A percentile compares a stretch with the other conserved stretches of the same genome.
Evolutionary conservation across 2,329 filamentous ascomycete genomes (phyloP).

Genomic region (Botrytis sinoallii): DNA sequence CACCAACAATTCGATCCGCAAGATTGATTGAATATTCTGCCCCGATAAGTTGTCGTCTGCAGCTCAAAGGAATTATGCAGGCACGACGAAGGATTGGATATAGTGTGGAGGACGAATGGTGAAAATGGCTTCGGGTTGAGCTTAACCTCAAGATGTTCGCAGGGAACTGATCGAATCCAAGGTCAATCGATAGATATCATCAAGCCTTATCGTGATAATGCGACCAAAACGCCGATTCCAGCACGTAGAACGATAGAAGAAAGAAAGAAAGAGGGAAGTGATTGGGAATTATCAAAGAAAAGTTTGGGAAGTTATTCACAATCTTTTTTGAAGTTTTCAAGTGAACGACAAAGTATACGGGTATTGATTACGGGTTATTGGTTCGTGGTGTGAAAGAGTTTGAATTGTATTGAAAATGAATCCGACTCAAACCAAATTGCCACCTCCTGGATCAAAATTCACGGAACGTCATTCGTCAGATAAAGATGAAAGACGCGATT

Average conservation of each 20-base stretch:
- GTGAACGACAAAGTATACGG: background rate
- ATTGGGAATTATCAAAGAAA: background rate
- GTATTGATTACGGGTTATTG: background rate
- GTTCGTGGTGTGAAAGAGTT: background rate
- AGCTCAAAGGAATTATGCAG: background rate
- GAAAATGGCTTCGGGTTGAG: background rate
- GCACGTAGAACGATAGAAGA: background rate
- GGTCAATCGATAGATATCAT: background rate
- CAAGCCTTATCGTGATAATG: background rate
- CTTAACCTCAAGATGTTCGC: background rate
- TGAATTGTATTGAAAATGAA: background rate
- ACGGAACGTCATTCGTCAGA: constrained; percentile 3
- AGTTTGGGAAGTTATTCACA: constrained; percentile 7
- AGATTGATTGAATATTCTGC: background rate
- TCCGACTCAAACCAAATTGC: background rate
- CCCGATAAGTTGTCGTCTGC: background rate
- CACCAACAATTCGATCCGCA: background rate
- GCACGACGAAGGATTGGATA: background rate
- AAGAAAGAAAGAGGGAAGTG: background rate
- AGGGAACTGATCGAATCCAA: constrained; percentile 5
- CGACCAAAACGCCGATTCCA: background rate
- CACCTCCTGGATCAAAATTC: background rate
- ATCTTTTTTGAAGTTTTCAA: background rate
- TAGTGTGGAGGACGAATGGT: background rate
- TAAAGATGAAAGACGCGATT: constrained; percentile 1